Conservation (phyloP, 495 filamentous ascomycete genomes). For the Penicillium antarcticum region DNA sequence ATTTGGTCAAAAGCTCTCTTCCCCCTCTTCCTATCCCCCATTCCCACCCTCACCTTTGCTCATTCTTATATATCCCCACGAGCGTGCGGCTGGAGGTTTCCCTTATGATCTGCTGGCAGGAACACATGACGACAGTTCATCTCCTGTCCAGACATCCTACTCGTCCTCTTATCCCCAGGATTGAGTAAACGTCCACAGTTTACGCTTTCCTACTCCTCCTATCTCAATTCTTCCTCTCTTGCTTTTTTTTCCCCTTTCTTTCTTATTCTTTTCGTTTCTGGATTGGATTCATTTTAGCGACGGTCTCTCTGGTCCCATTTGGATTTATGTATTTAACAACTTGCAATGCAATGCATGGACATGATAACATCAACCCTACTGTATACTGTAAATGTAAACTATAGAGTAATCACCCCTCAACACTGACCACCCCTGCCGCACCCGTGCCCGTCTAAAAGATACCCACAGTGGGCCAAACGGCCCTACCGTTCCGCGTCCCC, state of each 20-base stretch:
- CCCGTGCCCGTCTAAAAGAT: not conserved
- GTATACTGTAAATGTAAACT: no score
- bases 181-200: not conserved
- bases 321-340: conserved; percentile 10
- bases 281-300: conserved; percentile 21
- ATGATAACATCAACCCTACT: not conserved
- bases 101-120: not conserved
- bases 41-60: not conserved
- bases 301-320: conserved; percentile 4
- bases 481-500: not conserved
- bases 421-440: no score
- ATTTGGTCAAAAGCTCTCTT: conserved; percentile 7
- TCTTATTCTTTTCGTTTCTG: not conserved
- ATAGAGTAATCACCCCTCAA: no score
- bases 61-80: conserved; percentile 1
- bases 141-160: not conserved
- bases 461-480: not conserved
- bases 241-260: conserved; percentile 3
- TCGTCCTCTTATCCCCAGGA: not conserved
- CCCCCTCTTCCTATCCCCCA: not conserved
- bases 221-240: not conserved
- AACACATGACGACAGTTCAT: not conserved
- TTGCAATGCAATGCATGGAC: conserved; percentile 2
- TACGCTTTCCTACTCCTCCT: not conserved
- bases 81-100: not conserved